Evolutionary conservation across 768 basidiomycete genomes (phyloP).

Genomic region (Dendrothele bispora): DNA sequence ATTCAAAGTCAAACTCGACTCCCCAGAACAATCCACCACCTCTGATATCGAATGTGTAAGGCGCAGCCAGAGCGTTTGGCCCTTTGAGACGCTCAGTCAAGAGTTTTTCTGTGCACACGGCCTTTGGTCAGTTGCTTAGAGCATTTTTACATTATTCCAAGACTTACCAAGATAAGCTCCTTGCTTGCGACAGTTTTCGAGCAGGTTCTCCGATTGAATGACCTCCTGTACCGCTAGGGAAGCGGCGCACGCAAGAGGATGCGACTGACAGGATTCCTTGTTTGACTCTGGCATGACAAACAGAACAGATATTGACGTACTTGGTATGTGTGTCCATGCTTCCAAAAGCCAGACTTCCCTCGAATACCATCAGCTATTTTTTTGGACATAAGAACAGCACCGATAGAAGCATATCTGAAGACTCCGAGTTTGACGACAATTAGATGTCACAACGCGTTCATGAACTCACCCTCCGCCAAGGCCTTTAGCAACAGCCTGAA

Average conservation of each 20-base stretch:
- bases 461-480: conserved; percentile 77
- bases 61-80: conserved; percentile 57
- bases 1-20: conserved; percentile 75
- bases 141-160: neutral
- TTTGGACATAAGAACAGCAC: conserved; percentile 76
- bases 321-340: conserved; percentile 88
- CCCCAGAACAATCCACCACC: conserved; percentile 86
- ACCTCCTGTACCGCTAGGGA: conserved; percentile 80
- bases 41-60: conserved; percentile 76
- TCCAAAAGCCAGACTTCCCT: conserved; percentile 68
- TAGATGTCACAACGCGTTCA: too few relatives aligned
- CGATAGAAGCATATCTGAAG: conserved; percentile 74
- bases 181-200: conserved; percentile 58
- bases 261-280: conserved; percentile 40
- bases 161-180: conserved; percentile 38
- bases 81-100: conserved; percentile 54
- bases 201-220: conserved; percentile 67
- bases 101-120: conserved; percentile 37
- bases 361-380: conserved; percentile 70
- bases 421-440: neutral
- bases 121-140: neutral
- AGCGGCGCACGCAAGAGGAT: conserved; percentile 77
- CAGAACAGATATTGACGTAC: conserved; percentile 27
- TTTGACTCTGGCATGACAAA: neutral
- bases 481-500: conserved; percentile 89